Conservation (phyloP, 768 basidiomycete genomes). For the Xanthoconium purpureum region DNA sequence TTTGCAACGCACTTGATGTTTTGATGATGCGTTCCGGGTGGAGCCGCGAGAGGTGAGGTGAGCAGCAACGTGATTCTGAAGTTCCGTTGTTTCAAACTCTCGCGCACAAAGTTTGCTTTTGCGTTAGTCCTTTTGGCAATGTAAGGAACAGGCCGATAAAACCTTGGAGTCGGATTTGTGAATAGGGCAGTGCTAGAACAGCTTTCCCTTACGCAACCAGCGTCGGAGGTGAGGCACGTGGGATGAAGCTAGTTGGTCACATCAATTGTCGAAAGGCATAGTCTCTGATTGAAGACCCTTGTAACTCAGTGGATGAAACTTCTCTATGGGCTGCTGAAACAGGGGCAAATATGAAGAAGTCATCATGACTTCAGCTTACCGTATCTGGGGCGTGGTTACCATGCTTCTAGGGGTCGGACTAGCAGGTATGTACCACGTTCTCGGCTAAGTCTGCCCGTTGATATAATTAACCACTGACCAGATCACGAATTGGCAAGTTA, state of each 20-base stretch:
- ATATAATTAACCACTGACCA: not conserved
- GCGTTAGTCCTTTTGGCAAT: constrained; percentile 2
- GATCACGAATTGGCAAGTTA: constrained; percentile 4
- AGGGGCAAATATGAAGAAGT: not conserved
- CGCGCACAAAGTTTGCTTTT: not conserved
- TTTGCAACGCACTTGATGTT: constrained; percentile 6
- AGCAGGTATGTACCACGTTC: not conserved
- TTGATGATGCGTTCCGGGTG: constrained; percentile 1
- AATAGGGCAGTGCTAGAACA: constrained; percentile 11
- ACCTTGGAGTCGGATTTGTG: not conserved
- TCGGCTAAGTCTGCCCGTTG: not conserved
- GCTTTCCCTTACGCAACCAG: constrained; percentile 7
- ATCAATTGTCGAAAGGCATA: not conserved
- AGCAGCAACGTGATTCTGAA: too few relatives aligned
- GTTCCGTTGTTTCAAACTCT: not conserved
- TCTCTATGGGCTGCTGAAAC: constrained; percentile 14
- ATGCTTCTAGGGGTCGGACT: not conserved
- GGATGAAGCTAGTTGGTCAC: not conserved
- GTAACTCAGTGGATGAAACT: not conserved
- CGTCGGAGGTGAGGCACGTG: not conserved
- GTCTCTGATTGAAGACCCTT: not conserved
- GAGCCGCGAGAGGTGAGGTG: not conserved
- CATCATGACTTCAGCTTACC: not conserved
- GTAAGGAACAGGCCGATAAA: not conserved
- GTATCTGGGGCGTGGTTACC: not conserved